A percentile compares a stretch with the other conserved stretches of the same genome.
phyloP scores from a whole-genome alignment of 352 stramenopile species.

The Globisporangium camurandrum region DNA sequence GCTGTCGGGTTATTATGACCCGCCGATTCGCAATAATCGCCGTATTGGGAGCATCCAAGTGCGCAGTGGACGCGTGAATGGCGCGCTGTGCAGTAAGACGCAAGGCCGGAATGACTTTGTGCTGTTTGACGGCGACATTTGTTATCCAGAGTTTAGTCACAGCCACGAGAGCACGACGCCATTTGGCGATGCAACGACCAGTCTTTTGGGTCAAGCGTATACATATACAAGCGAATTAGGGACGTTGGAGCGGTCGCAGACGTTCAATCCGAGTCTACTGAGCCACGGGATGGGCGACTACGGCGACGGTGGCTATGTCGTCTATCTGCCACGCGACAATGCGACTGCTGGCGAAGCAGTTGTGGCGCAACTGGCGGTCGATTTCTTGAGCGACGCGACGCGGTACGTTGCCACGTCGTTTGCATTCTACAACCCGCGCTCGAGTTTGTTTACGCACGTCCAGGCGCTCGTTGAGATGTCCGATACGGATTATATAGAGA shows the following conservation, averaged over 20 bases:
- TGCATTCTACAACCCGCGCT: slow-evolving; percentile 70
- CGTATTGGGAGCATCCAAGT: slow-evolving; percentile 59
- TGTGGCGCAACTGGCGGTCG: slow-evolving; percentile 35
- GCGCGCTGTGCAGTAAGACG: slow-evolving; percentile 39
- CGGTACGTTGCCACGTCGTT: slow-evolving; percentile 57
- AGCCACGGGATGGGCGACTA: slow-evolving; percentile 71
- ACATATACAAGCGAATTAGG: slow-evolving; percentile 30
- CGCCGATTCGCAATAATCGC: slow-evolving; percentile 52
- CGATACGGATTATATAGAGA: slow-evolving; percentile 74
- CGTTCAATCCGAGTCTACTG: slow-evolving; percentile 58
- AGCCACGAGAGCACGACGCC: slow-evolving; percentile 32
- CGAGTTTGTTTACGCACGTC: slow-evolving; percentile 68
- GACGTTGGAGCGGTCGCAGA: slow-evolving; percentile 51
- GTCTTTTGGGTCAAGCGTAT: slow-evolving; percentile 28
- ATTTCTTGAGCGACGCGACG: slow-evolving; percentile 56
- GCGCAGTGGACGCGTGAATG: slow-evolving; percentile 49
- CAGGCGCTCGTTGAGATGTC: slow-evolving; percentile 71
- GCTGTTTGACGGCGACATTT: slow-evolving; percentile 64
- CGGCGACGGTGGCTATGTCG: slow-evolving; percentile 55
- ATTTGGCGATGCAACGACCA: slow-evolving; percentile 32
- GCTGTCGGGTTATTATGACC: slow-evolving; percentile 63
- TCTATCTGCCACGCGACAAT: slow-evolving; percentile 72
- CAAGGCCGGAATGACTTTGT: slow-evolving; percentile 41
- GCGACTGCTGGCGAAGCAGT: slow-evolving; percentile 34
- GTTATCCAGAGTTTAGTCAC: slow-evolving; percentile 52